Base-by-base conservation (phyloP, 257 asterid genomes). In the Oldenlandia corymbosa region DNA sequence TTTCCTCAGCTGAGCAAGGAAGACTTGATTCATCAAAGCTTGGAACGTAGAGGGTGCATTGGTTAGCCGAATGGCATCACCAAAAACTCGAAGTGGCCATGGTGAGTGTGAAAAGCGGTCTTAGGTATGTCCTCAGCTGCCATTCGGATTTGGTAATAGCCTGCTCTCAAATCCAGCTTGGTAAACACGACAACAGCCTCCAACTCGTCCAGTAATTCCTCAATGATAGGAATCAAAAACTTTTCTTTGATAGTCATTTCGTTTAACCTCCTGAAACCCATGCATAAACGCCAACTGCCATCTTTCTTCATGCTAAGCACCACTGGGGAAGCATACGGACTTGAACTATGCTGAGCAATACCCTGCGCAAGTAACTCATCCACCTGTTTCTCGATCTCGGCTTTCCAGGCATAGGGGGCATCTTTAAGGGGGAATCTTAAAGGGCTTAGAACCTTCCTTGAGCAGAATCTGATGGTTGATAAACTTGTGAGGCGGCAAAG, bases 311-410 rank as follows among this genome's bases (percentile, higher is more conserved):
- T 46, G 0, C 23, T 51, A 0, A 60, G 10, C 1, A 41, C 4
- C 0, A 60, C 36, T 0, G 52, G 65, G 0, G 51, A 60, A 0
- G 51, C 28, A 23, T 9, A 60, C 1, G 36, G 36, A 12, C 37
- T 39, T 0, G 12, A 9, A 16, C 51, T 24, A 0, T 2, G 12
- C 2, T 12, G 49, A 0, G 41, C 41, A 1, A 21, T 17, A 0
- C 18, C 7, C 1, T 0, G 5, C 6, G 5, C 0, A 0, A 39
- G 20, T 51, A 59, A 37, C 2, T 60, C 21, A 0, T 1, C 0
- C 2, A 27, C 46, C 2, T 7, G 23, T 1, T 1, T 2, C 7
- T 54, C 59, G 0, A 28, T 54, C 8, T 28, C 39, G 5, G 2
- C 5, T 13, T 41, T 39, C 0, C 24, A 28, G 0, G 21, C 9